Evolutionary conservation across 495 filamentous ascomycete species (phyloP).

Genomic region (Hyaloscypha hepaticicola): DNA sequence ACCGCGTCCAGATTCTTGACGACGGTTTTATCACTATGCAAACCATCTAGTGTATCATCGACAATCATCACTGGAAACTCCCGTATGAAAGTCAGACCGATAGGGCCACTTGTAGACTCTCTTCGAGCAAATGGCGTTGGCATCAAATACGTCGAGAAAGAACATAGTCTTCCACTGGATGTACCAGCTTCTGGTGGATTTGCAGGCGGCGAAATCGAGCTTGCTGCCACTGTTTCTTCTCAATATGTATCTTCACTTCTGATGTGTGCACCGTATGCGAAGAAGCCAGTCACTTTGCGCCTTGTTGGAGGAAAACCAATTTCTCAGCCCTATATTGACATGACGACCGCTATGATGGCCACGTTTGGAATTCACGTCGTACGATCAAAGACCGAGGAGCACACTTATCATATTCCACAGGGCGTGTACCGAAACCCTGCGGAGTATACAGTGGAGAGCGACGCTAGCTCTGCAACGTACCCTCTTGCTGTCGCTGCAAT

Average conservation of each 20-base stretch:
- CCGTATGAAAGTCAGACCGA: constrained; percentile 94
- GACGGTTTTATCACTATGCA: constrained; percentile 83
- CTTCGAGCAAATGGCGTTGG: constrained; percentile 78
- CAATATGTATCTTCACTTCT: constrained; percentile 96
- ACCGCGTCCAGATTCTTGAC: constrained; percentile 96
- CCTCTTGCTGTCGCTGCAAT: constrained; percentile 94
- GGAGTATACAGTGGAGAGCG: constrained; percentile 91
- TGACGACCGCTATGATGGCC: constrained; percentile 98
- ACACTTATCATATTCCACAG: constrained; percentile 94
- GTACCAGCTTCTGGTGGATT: constrained; percentile 83
- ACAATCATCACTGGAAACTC: constrained; percentile 91
- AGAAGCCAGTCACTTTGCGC: constrained; percentile 84
- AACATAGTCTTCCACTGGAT: constrained; percentile 77
- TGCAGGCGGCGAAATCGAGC: constrained; percentile 85
- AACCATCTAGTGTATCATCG: constrained; percentile 54
- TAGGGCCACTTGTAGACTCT: constrained; percentile 91
- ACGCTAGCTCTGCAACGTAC: constrained; percentile 97
- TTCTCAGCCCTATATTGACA: constrained; percentile 95
- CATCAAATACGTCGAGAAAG: constrained; percentile 78
- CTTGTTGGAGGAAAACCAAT: constrained; percentile 94
- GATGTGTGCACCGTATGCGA: constrained; percentile 96
- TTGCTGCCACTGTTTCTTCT: constrained; percentile 91
- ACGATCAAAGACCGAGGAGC: constrained; percentile 61
- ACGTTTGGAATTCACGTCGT: constrained; percentile 83
- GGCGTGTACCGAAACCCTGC: constrained; percentile 80